Conservation (phyloP, 1,284 basidiomycete genomes). For the Heterobasidion parviporum region DNA sequence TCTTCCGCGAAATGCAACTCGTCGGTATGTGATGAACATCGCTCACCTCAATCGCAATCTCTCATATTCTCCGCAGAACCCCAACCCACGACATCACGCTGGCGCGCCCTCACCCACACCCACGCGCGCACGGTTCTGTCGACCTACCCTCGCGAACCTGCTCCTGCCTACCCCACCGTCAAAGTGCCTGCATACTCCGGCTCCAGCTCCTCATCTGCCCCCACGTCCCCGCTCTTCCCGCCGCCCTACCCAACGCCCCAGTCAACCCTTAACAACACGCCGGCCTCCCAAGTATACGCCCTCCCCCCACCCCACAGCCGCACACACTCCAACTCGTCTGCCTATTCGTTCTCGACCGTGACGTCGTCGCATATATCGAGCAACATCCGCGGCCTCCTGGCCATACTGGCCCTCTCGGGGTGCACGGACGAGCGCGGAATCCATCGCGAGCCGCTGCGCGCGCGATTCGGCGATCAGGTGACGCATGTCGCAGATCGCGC, state of each 20-base stretch:
- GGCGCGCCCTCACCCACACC: slow-evolving; percentile 28
- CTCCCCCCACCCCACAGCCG: slow-evolving; percentile 5
- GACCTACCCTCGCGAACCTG: slow-evolving; percentile 7
- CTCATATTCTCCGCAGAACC: slow-evolving; percentile 18
- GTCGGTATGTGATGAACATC: slow-evolving; percentile 18
- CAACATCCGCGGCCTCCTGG: slow-evolving; percentile 25
- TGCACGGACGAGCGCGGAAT: slow-evolving; percentile 22
- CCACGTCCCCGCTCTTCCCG: slow-evolving; percentile 13
- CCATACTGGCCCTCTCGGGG: slow-evolving; percentile 24
- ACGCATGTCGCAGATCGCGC: slow-evolving; percentile 21
- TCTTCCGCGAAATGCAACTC: slow-evolving; percentile 28
- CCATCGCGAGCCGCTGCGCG: slow-evolving; percentile 21
- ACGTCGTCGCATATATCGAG: slow-evolving; percentile 8
- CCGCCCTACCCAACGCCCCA: slow-evolving; percentile 16
- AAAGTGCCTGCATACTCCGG: slow-evolving; percentile 15
- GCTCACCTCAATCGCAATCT: neutral
- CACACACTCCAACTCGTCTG: neutral
- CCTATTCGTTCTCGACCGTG: neutral
- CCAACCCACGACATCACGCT: slow-evolving; percentile 28
- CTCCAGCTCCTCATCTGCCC: slow-evolving; percentile 11
- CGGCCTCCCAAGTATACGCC: neutral
- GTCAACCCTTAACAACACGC: slow-evolving; percentile 12
- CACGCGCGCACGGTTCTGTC: slow-evolving; percentile 20
- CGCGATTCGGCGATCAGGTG: slow-evolving; percentile 20
- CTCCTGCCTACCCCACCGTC: slow-evolving; percentile 7